A percentile compares a stretch with the other conserved stretches of the same genome.
Evolutionary conservation across 176 grass and related monocot genomes (phyloP).

Genomic region (Oropetium thomaeum): DNA sequence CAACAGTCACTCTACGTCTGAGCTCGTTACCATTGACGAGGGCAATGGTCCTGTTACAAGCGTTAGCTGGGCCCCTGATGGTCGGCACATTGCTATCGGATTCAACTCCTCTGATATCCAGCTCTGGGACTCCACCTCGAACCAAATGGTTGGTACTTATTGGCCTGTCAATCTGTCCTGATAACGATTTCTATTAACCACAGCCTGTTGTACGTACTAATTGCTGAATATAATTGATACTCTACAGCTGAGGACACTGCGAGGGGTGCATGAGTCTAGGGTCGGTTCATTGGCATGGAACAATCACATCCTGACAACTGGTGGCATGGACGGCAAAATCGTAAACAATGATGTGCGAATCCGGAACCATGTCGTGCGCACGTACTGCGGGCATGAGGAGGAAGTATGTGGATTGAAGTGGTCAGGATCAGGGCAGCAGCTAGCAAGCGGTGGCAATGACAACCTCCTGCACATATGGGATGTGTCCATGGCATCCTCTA

Average conservation of each 20-base stretch:
- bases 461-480: slow-evolving; percentile 68
- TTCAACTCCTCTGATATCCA: slow-evolving; percentile 60
- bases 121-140: slow-evolving; percentile 54
- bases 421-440: slow-evolving; percentile 50
- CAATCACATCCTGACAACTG: slow-evolving; percentile 43
- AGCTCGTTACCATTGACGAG: slow-evolving; percentile 45
- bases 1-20: slow-evolving; percentile 23
- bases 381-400: slow-evolving; percentile 45
- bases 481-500: slow-evolving; percentile 48
- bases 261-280: slow-evolving; percentile 42
- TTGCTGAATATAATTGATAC: slow-evolving; percentile 9
- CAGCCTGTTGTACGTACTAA: background rate
- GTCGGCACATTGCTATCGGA: slow-evolving; percentile 48
- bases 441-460: slow-evolving; percentile 65
- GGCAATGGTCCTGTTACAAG: slow-evolving; percentile 50
- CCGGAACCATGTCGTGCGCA: slow-evolving; percentile 46
- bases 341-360: slow-evolving; percentile 63
- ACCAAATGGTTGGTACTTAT: slow-evolving; percentile 38
- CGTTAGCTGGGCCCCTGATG: slow-evolving; percentile 58
- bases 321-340: slow-evolving; percentile 52
- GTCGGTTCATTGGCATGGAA: slow-evolving; percentile 63
- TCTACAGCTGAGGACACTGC: slow-evolving; percentile 59
- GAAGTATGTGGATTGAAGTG: slow-evolving; percentile 61
- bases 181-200: slow-evolving; percentile 12
- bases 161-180: background rate